Evolutionary conservation across 208 protist genomes (phyloP).

Genomic region (Crithidia thermophila): DNA sequence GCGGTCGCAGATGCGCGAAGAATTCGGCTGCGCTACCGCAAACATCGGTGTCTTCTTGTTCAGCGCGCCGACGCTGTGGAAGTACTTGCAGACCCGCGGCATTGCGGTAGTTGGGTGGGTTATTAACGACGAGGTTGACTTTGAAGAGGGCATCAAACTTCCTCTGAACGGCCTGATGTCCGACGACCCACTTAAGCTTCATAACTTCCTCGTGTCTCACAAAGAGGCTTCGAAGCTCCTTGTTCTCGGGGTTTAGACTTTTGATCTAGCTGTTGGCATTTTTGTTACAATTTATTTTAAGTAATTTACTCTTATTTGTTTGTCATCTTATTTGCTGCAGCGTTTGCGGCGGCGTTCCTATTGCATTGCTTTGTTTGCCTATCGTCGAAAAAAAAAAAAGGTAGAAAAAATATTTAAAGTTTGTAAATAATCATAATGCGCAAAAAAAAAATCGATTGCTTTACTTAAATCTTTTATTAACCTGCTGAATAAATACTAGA

Average conservation of each 20-base stretch:
- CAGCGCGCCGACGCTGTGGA: constrained; percentile 66
- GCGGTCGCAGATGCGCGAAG: constrained; percentile 18
- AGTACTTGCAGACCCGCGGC: constrained; percentile 67
- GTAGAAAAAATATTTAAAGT: no score
- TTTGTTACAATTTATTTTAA: constrained; percentile 4
- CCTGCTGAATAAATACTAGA: no score
- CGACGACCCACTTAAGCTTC: constrained; percentile 52
- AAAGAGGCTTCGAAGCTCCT: constrained; percentile 1
- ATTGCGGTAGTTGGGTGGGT: constrained; percentile 78
- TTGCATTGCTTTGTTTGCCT: no score
- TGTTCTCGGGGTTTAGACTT: background rate
- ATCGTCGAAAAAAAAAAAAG: no score
- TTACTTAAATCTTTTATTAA: no score
- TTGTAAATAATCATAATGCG: no score
- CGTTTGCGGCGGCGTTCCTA: no score
- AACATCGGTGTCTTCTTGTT: constrained; percentile 40
- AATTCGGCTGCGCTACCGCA: constrained; percentile 25
- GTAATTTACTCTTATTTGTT: constrained; percentile 2
- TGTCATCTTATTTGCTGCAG: no score
- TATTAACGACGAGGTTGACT: constrained; percentile 73
- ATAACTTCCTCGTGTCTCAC: constrained; percentile 8
- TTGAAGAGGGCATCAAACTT: constrained; percentile 43
- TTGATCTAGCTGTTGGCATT: no score
- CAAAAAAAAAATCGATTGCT: no score
- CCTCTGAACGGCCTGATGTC: constrained; percentile 83